phyloP scores from a whole-genome alignment of 371 early-diverging fungal genomes.

The Mortierella sp. region DNA sequence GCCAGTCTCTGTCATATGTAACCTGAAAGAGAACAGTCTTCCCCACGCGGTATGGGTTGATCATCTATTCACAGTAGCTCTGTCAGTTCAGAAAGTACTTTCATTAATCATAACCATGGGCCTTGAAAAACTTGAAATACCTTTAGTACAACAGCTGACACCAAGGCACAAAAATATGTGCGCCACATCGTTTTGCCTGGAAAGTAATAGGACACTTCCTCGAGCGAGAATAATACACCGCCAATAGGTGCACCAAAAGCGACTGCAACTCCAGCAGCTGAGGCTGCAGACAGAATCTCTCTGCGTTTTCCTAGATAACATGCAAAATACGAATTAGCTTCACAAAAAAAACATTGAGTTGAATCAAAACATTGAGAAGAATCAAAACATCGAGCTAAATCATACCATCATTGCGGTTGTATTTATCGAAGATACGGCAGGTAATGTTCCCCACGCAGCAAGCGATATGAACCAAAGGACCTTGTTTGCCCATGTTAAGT shows the following conservation, averaged over 20 bases:
- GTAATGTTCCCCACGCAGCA: constrained; percentile 93
- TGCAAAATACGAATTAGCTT: neutral
- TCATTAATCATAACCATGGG: neutral
- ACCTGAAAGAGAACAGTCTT: constrained; percentile 96
- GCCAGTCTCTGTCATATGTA: constrained; percentile 91
- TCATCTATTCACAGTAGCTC: constrained; percentile 59
- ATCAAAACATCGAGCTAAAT: no score
- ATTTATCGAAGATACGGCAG: constrained; percentile 87
- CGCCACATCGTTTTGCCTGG: constrained; percentile 96
- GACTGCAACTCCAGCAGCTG: constrained; percentile 95
- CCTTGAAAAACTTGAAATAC: constrained; percentile 38
- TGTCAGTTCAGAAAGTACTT: neutral
- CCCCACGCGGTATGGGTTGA: constrained; percentile 95
- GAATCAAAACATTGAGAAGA: neutral
- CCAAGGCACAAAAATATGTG: constrained; percentile 93
- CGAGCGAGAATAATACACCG: constrained; percentile 96
- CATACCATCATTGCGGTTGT: constrained; percentile 83
- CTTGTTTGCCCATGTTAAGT: constrained; percentile 94
- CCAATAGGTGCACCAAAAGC: constrained; percentile 98
- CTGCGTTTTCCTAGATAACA: constrained; percentile 77
- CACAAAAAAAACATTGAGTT: neutral
- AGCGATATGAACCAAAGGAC: constrained; percentile 95
- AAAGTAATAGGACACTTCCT: constrained; percentile 96
- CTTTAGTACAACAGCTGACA: constrained; percentile 92
- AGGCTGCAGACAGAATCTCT: constrained; percentile 92